Evolutionary conservation across 495 filamentous ascomycete genomes (phyloP).

Genomic region (Parmelia sp.): DNA sequence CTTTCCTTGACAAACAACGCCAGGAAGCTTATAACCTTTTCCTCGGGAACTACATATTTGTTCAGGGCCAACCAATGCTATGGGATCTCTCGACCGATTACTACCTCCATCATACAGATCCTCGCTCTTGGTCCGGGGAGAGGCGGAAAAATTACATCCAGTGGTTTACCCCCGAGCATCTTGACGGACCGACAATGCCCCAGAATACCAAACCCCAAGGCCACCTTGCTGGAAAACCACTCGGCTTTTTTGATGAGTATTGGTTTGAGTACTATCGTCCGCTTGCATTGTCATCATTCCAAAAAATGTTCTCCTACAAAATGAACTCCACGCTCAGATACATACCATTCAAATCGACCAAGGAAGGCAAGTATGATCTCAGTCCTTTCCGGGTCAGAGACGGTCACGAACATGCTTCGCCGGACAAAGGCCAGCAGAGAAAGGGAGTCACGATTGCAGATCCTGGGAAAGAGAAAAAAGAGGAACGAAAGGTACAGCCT

Average conservation of each 20-base stretch:
- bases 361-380: conserved; percentile 67
- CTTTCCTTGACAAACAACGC: conserved; percentile 89
- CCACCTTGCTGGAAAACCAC: conserved; percentile 44
- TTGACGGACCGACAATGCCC: conserved; percentile 55
- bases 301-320: conserved; percentile 82
- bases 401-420: conserved; percentile 40
- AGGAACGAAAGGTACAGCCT: conserved; percentile 9
- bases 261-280: conserved; percentile 98
- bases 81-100: conserved; percentile 97
- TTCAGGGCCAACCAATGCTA: conserved; percentile 88
- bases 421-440: conserved; percentile 44
- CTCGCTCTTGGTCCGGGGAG: conserved; percentile 61
- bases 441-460: conserved; percentile 59
- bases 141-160: conserved; percentile 64
- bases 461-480: conserved; percentile 38
- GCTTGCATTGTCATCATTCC: conserved; percentile 71
- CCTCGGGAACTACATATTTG: conserved; percentile 90
- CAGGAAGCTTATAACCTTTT: conserved; percentile 99
- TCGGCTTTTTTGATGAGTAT: conserved; percentile 81
- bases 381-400: conserved; percentile 76
- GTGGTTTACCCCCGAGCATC: conserved; percentile 78
- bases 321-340: conserved; percentile 83
- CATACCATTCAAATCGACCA: conserved; percentile 63
- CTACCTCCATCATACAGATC: conserved; percentile 88
- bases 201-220: conserved; percentile 37